Evolutionary conservation across 1,284 basidiomycete genomes (phyloP), one percentile per base, ranked within the genome.

Genomic region (Rhodotorula sp.): DNA sequence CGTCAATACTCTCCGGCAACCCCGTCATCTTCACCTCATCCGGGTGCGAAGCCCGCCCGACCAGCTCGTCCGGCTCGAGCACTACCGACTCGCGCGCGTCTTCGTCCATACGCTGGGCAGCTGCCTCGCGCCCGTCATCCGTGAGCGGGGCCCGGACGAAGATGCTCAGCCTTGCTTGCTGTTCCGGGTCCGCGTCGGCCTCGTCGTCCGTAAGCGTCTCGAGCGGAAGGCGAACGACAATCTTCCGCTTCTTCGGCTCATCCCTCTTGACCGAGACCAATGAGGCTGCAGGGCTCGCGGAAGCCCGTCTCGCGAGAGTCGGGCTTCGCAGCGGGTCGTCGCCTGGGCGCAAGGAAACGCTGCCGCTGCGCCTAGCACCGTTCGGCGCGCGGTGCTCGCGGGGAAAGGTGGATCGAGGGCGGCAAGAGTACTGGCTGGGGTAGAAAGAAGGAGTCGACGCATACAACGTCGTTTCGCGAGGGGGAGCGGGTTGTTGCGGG

Each of bases 1-100:
- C 62, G 0, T 73, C 72, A 48, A 73, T 47, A 2, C 59, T 57
- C 16, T 57, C 37, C 30, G 69, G 69, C 18, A 71, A 44, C 4
- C 53, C 40, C 15, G 2, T 1, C 26, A 11, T 16, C n/a, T 28
- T 48, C 4, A 53, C 28, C 60, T 73, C 72, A 47, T 71, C 67
- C 26, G 34, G 53, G 6, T 66, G 64, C 16, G 1, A 28, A 0
- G 8, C 22, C 2, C 62, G 34, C 18, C 47, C 58, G 5, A 56
- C 53, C 18, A 64, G 26, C 37, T 68, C 68, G 40, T 60, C 70
- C 10, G 34, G 26, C 28, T 62, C 62, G 44, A 31, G 28, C 34
- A 18, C 34, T 3, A 20, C 15, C 0, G 10, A 13, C 7, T 16
- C 1, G 4, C 13, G 7, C 28, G 22, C 40, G n/a, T 57, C 59